Conservation (phyloP, 2,329 filamentous ascomycete species). For the Aspergillus ibericus region DNA sequence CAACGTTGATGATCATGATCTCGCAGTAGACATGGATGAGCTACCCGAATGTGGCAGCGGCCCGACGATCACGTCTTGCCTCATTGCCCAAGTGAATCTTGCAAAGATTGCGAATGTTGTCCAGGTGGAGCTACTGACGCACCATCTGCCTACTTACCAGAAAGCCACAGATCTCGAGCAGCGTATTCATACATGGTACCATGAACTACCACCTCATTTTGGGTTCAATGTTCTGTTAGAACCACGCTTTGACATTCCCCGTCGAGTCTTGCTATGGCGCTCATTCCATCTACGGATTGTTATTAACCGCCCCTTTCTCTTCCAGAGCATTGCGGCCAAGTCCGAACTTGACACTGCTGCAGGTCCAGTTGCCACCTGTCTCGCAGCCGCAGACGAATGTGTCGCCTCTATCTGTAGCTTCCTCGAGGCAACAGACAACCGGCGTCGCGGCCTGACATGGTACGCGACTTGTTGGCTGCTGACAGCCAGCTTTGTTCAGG, state of each 20-base stretch:
- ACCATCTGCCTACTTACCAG: constrained; percentile 18
- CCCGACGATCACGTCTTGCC: constrained; percentile 18
- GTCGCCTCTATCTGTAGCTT: constrained; percentile 23
- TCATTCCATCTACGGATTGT: constrained; percentile 26
- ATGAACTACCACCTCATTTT: constrained; percentile 17
- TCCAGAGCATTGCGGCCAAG: constrained; percentile 18
- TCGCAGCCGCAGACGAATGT: constrained; percentile 21
- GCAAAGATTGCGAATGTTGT: constrained; percentile 24
- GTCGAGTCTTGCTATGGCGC: constrained; percentile 21
- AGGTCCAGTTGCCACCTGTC: constrained; percentile 18
- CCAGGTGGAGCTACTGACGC: constrained; percentile 22
- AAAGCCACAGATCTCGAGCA: constrained; percentile 18
- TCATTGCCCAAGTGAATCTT: constrained; percentile 21
- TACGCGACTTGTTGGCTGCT: constrained; percentile 26
- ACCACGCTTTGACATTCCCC: constrained; percentile 19
- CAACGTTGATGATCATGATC: constrained; percentile 22
- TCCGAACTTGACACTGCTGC: constrained; percentile 14
- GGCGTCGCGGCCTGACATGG: constrained; percentile 20
- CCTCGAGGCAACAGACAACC: constrained; percentile 18
- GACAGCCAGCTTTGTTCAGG: constrained; percentile 25
- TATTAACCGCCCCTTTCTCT: constrained; percentile 23
- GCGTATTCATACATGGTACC: constrained; percentile 18
- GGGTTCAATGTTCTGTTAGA: constrained; percentile 11
- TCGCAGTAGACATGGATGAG: constrained; percentile 23
- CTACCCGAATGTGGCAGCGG: constrained; percentile 13